phyloP scores from a whole-genome alignment of 23 red algal species.

The Gracilaria caudata region DNA sequence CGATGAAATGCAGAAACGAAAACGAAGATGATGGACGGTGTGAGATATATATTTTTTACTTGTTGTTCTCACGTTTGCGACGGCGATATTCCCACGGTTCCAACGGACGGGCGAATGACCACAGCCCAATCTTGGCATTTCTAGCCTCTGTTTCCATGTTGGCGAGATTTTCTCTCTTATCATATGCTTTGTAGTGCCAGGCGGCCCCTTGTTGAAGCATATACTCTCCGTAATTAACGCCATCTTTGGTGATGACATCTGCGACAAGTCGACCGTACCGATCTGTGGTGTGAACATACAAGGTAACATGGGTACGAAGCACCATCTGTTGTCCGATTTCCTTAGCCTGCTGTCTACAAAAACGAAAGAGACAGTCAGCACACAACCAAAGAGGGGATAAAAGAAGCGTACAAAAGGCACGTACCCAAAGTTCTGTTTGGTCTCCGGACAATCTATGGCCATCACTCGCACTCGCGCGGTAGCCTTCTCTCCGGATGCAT shows the following conservation, averaged over 20 bases:
- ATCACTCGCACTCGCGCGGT: conserved; percentile 66
- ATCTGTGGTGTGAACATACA: conserved; percentile 55
- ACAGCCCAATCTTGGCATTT: conserved; percentile 32
- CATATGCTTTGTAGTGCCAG: conserved; percentile 73
- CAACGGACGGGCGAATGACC: conserved; percentile 45
- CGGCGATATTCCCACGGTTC: conserved; percentile 62
- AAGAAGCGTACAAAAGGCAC: not conserved
- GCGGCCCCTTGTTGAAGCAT: conserved; percentile 62
- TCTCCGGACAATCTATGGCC: conserved; percentile 72
- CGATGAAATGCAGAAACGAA: conserved; percentile 49
- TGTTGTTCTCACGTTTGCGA: conserved; percentile 33
- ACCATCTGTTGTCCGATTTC: conserved; percentile 53
- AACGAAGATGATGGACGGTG: conserved; percentile 15
- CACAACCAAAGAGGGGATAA: not conserved
- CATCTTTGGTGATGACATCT: conserved; percentile 52
- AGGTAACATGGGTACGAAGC: conserved; percentile 33
- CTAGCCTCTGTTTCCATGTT: conserved; percentile 35
- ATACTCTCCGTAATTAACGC: conserved; percentile 34
- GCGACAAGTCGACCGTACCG: conserved; percentile 65
- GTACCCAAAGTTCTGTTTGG: conserved; percentile 69
- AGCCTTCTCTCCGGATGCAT: conserved; percentile 14
- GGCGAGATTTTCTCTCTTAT: conserved; percentile 41
- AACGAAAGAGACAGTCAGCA: not conserved
- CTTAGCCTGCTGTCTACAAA: conserved; percentile 28
- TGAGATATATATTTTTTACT: not conserved